Evolutionary conservation across 148 eudicot genomes (phyloP).

Genomic region (Camellia japonica): DNA sequence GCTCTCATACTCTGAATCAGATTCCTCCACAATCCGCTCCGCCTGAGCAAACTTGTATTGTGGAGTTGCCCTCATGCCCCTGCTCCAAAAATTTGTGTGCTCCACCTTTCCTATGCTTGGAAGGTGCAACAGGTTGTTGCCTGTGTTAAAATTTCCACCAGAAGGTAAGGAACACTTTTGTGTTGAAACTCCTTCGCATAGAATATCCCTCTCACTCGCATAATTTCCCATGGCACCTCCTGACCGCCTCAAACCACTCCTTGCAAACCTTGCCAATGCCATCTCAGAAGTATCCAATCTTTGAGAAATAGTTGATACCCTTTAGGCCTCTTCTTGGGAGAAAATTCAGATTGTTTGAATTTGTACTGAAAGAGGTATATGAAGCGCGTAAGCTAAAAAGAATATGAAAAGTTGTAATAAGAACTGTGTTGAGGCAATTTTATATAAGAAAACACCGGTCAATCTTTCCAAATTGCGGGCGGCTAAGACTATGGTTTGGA

Average conservation of each 20-base stretch:
- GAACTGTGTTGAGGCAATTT: neutral
- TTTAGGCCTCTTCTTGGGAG: no score
- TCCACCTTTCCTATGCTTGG: constrained; percentile 17
- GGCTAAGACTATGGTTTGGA: neutral
- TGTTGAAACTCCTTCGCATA: constrained; percentile 9
- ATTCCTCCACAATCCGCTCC: constrained; percentile 33
- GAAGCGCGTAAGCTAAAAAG: neutral
- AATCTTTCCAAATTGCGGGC: no score
- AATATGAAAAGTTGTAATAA: neutral
- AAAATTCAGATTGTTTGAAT: no score
- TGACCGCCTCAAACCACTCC: constrained; percentile 53
- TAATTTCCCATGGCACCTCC: constrained; percentile 29
- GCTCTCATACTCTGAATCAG: constrained; percentile 40
- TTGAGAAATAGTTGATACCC: no score
- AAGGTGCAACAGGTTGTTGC: constrained; percentile 20
- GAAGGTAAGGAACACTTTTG: constrained; percentile 16
- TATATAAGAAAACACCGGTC: no score
- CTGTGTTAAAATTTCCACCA: constrained; percentile 18
- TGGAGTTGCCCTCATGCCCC: constrained; percentile 47
- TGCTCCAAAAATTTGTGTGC: constrained; percentile 30
- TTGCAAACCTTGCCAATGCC: constrained; percentile 66
- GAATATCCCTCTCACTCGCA: constrained; percentile 9
- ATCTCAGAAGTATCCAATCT: constrained; percentile 34
- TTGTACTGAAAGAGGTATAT: constrained; percentile 1
- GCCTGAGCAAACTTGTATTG: constrained; percentile 34